Conservation (phyloP, 768 basidiomycete species). For the Multifurca ochricompacta region DNA sequence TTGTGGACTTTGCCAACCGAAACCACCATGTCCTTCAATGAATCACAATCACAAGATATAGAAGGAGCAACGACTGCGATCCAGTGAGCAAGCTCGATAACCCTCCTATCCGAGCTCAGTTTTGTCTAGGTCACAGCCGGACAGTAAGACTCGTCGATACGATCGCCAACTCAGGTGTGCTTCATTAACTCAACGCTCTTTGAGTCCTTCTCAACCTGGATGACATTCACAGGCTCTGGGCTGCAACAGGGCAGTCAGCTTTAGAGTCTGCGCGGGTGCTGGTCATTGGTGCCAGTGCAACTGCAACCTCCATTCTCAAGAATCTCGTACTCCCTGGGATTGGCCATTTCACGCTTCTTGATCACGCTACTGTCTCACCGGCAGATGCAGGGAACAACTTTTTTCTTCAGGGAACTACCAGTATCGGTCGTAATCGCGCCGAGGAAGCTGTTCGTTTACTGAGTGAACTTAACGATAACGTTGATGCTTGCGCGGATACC, state of each 20-base stretch:
- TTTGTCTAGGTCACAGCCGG: conserved; percentile 51
- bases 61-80: conserved; percentile 37
- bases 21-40: conserved; percentile 21
- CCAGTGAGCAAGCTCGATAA: conserved; percentile 26
- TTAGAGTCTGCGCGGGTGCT: conserved; percentile 81
- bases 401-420: conserved; percentile 72
- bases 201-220: background rate
- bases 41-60: conserved; percentile 44
- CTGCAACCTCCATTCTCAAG: conserved; percentile 85
- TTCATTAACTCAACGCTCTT: background rate
- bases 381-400: conserved; percentile 95
- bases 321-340: conserved; percentile 95
- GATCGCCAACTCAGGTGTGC: conserved; percentile 88
- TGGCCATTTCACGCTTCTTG: conserved; percentile 91
- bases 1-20: no score
- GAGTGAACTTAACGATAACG: conserved; percentile 81
- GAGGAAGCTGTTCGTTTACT: conserved; percentile 71
- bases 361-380: conserved; percentile 48
- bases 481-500: conserved; percentile 58
- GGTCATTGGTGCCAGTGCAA: conserved; percentile 72
- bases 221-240: conserved; percentile 65
- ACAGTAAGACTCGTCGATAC: conserved; percentile 84
- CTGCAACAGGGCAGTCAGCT: conserved; percentile 80
- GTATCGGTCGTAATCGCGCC: conserved; percentile 74
- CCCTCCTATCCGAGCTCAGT: conserved; percentile 6